phyloP scores from a whole-genome alignment of 169 alveolate genomes.

The Plasmodium fragile region DNA sequence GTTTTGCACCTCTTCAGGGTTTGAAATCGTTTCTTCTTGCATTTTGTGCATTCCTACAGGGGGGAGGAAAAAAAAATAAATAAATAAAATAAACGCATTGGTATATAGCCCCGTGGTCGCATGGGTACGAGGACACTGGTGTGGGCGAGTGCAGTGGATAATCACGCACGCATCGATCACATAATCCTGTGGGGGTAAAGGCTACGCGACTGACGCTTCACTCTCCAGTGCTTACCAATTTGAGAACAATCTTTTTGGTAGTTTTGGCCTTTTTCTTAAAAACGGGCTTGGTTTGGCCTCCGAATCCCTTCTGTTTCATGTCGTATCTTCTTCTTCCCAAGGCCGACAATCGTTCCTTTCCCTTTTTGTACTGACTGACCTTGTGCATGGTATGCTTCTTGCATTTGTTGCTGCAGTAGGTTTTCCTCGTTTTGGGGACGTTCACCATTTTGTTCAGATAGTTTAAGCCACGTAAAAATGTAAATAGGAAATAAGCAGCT shows the following conservation, averaged over 20 bases:
- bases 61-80: not conserved
- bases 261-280: conserved; percentile 99
- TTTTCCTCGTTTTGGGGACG: conserved; percentile 94
- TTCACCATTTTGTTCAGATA: conserved; percentile 87
- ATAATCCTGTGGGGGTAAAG: not conserved
- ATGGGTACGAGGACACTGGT: not conserved
- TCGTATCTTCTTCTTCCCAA: conserved; percentile 99
- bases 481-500: not conserved
- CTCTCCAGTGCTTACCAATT: conserved; percentile 83
- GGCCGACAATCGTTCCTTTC: conserved; percentile 96
- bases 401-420: conserved; percentile 93
- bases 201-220: not conserved
- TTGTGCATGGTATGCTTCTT: conserved; percentile 94
- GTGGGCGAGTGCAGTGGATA: not conserved
- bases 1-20: conserved; percentile 99
- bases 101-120: not conserved
- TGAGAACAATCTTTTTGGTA: conserved; percentile 98
- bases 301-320: conserved; percentile 99
- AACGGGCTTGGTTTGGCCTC: conserved; percentile 99
- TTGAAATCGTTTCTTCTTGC: conserved; percentile 96
- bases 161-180: not conserved
- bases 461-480: not conserved
- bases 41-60: conserved; percentile 96
- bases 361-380: conserved; percentile 98
- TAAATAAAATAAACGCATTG: not conserved